Evolutionary conservation across 2,329 filamentous ascomycete species (phyloP), one percentile per base, ranked within the genome.

Genomic region (Aphanocladium album): DNA sequence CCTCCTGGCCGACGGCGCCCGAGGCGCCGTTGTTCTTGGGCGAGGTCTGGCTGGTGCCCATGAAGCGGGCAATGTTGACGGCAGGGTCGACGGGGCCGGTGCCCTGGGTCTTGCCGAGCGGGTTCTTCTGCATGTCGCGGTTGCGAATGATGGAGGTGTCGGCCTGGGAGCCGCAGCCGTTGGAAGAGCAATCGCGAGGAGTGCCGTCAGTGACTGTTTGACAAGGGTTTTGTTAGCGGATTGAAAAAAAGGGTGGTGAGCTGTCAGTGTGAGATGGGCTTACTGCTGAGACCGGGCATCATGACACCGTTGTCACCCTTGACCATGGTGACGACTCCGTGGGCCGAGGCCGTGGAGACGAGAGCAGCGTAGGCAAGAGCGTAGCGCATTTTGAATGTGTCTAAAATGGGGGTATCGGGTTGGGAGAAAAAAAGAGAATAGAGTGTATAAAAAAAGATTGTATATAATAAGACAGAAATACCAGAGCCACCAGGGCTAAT

Each of bases 131-230:
- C 61, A 89, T 79, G 73, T 89, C 86, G 14, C 76, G 73, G 62
- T 82, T 73, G 41, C 86, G 83, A 73, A 89, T 88, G 77, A 89
- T 88, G 71, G 86, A 79, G n/a, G 87, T 89, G 69, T 89, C 87
- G 62, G 81, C 83, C 71, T 89, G 82, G n/a, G 86, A 81, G 62
- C 86, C 87, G 69, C 85, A 89, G 50, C 71, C 64, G 66, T 86
- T 84, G 67, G 76, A 77, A 55, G 82, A 77, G 72, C 86, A 89
- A 74, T 89, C 85, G 68, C 87, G 85, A 55, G 86, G 87, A 63
- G 86, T 89, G 67, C 85, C 86, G 63, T 89, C 86, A 51, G 78
- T 77, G 64, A 88, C 83, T 79, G 25, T 8, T 11, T n/a, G n/a
- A n/a, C n/a, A n/a, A n/a, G 3, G 11, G 14, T 6, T 30, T 14